phyloP scores from a whole-genome alignment of 331 rosid genomes.

The Spiraea crenata region DNA sequence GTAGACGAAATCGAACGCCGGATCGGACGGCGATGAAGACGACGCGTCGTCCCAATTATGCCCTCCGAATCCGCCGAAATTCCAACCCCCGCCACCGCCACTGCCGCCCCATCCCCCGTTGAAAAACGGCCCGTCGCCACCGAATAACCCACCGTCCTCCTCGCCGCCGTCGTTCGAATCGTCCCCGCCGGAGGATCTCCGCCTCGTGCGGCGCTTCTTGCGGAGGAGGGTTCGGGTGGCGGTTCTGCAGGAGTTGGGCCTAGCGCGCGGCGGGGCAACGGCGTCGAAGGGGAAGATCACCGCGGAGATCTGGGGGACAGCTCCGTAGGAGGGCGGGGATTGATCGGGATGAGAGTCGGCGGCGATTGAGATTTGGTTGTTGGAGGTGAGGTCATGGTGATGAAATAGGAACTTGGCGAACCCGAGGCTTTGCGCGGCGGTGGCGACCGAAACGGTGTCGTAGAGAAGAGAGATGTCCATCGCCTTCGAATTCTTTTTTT shows the following conservation, averaged over 20 bases:
- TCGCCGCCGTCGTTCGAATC: slow-evolving; percentile 28
- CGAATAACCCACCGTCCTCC: slow-evolving; percentile 34
- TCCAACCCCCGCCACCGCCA: slow-evolving; percentile 67
- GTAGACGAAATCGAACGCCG: slow-evolving; percentile 80
- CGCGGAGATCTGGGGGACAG: slow-evolving; percentile 46
- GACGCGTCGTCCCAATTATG: slow-evolving; percentile 59
- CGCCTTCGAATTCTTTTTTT: slow-evolving; percentile 1
- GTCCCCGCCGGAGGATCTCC: slow-evolving; percentile 43
- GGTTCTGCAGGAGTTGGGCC: slow-evolving; percentile 31
- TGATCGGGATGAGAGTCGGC: slow-evolving; percentile 42
- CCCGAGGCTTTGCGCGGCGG: slow-evolving; percentile 45
- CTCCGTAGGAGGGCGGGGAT: slow-evolving; percentile 26
- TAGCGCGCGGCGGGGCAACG: slow-evolving; percentile 70
- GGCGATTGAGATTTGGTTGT: slow-evolving; percentile 26
- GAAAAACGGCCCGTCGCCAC: slow-evolving; percentile 35
- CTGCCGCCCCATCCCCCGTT: slow-evolving; percentile 47
- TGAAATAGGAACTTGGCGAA: slow-evolving; percentile 48
- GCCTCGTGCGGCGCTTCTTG: slow-evolving; percentile 63
- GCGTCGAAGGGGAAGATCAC: slow-evolving; percentile 48
- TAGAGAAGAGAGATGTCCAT: slow-evolving; percentile 40
- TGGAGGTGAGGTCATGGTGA: slow-evolving; percentile 29
- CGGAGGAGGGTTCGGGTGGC: slow-evolving; percentile 51
- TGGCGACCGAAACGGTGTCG: slow-evolving; percentile 39
- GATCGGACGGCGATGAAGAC: slow-evolving; percentile 55
- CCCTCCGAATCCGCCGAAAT: slow-evolving; percentile 67